Evolutionary conservation across 2,329 filamentous ascomycete genomes (phyloP), one percentile per base, ranked within the genome.

Genomic region (Calonectria leucothoes): DNA sequence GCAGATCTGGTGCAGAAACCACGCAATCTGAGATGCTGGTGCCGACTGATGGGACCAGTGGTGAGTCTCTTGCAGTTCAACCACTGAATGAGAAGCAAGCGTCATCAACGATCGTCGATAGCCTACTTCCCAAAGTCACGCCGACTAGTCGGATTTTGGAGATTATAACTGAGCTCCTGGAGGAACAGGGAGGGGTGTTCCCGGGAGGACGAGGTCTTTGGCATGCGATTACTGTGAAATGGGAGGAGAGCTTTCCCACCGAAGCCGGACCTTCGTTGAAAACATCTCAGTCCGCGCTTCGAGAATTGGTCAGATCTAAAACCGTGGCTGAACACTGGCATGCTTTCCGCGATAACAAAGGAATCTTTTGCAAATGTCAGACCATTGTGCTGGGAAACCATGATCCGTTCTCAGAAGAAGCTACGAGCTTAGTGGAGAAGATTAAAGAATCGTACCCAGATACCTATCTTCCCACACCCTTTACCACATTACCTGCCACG

Each of bases 131-230:
- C 3, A 80, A 72, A 39, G 66, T 72, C 11, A 68, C 64, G 10
- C 33, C 77, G 4, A 74, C 69, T n/a, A 75, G 64, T 10, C 76
- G 79, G 12, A 75, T 83, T 12, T 77, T 72, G 25, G 71, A 76
- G 27, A 76, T 83, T 12, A 76, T 85, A 20, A 77, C 81, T 7
- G 77, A 80, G 4, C 74, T 83, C 35, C 76, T 85, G 35, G 75
- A 72, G n/a, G 78, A 82, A 37, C 77, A 82, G 7, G 79, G 82
- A 2, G 89, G 89, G 0, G 87, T 88, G 1, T 88, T 91, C 55
- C 88, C 90, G 1, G 87, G 88, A 20, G 88, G 88, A 29, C 84
- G 86, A 49, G 83, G 87, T 4, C 80, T 91, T 6, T 90, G 88
- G 82, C 86, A 87, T 70, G 87, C 87, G 2, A 78, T 90, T 5